Percentiles rank a stretch among this genome's conserved stretches.
Conservation (phyloP, 192 early-diverging fungal genomes). For the Umbelopsis ramanniana region DNA sequence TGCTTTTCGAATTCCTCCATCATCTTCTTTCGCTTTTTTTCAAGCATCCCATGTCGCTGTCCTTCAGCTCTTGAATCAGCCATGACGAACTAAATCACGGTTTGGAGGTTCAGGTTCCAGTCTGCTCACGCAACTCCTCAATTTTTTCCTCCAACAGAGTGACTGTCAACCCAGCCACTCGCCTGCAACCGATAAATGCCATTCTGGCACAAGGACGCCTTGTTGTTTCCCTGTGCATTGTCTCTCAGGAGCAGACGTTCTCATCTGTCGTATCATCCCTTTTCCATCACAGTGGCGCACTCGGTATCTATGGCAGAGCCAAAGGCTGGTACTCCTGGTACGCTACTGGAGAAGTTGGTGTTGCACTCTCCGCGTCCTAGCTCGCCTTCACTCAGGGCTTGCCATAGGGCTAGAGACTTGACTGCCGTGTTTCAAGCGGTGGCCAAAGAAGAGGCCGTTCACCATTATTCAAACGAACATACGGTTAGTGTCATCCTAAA, state of each 20-base stretch:
- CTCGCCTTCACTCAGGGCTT: background rate
- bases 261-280: slow-evolving; percentile 12
- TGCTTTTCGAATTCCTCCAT: slow-evolving; percentile 72
- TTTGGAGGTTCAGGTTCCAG: no score
- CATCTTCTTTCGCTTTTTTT: slow-evolving; percentile 72
- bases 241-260: slow-evolving; percentile 21
- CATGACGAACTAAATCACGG: background rate
- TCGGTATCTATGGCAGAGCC: slow-evolving; percentile 13
- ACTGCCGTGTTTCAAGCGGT: slow-evolving; percentile 10
- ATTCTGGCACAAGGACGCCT: background rate
- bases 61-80: slow-evolving; percentile 50
- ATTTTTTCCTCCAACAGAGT: background rate
- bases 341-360: slow-evolving; percentile 19
- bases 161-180: slow-evolving; percentile 18
- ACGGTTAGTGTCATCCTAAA: background rate
- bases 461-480: background rate
- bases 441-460: background rate
- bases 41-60: slow-evolving; percentile 65
- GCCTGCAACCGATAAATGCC: background rate
- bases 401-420: slow-evolving; percentile 9
- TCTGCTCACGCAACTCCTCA: background rate
- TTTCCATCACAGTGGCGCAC: background rate
- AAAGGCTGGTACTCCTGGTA: slow-evolving; percentile 21
- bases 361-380: slow-evolving; percentile 19
- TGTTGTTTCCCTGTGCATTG: slow-evolving; percentile 2